Conservation (phyloP, 176 grass and related monocot species). For the Musa acuminata region DNA sequence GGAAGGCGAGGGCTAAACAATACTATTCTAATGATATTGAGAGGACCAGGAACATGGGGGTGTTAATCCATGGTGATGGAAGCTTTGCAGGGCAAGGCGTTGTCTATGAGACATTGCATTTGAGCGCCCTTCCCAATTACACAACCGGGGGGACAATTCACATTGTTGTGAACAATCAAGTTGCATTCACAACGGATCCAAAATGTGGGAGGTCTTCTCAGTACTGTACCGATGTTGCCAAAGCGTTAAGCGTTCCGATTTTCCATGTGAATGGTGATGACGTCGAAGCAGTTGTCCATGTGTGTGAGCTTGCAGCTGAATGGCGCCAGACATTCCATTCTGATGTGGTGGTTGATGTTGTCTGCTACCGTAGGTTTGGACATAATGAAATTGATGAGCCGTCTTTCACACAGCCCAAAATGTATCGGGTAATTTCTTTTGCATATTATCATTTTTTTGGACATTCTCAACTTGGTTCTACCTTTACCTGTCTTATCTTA, state of each 20-base stretch:
- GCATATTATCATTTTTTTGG: too few relatives aligned
- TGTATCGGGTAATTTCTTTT: slow-evolving; percentile 1
- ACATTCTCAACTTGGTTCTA: not conserved
- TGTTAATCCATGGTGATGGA: slow-evolving; percentile 88
- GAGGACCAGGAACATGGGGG: slow-evolving; percentile 72
- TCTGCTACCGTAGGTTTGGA: slow-evolving; percentile 83
- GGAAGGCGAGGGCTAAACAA: slow-evolving; percentile 88
- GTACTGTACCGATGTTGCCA: slow-evolving; percentile 48
- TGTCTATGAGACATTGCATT: slow-evolving; percentile 85
- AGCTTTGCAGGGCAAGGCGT: slow-evolving; percentile 96
- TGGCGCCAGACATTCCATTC: slow-evolving; percentile 94
- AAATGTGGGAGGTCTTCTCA: slow-evolving; percentile 36
- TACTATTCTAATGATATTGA: slow-evolving; percentile 78
- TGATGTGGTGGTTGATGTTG: slow-evolving; percentile 82
- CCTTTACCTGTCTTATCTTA: not conserved
- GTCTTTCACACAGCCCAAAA: slow-evolving; percentile 80
- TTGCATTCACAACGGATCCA: slow-evolving; percentile 49
- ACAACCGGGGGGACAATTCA: slow-evolving; percentile 76
- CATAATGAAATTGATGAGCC: slow-evolving; percentile 97
- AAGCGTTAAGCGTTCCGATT: slow-evolving; percentile 51
- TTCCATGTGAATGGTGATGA: slow-evolving; percentile 97
- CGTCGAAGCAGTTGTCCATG: slow-evolving; percentile 77
- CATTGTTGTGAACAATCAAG: slow-evolving; percentile 45
- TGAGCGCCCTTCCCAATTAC: slow-evolving; percentile 86
- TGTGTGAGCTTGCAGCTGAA: slow-evolving; percentile 86